These are phyloP conservation scores for Phaeotremella skinneri DNA, from an alignment of 768 basidiomycete species.

Conservation along the genomic window DNA sequence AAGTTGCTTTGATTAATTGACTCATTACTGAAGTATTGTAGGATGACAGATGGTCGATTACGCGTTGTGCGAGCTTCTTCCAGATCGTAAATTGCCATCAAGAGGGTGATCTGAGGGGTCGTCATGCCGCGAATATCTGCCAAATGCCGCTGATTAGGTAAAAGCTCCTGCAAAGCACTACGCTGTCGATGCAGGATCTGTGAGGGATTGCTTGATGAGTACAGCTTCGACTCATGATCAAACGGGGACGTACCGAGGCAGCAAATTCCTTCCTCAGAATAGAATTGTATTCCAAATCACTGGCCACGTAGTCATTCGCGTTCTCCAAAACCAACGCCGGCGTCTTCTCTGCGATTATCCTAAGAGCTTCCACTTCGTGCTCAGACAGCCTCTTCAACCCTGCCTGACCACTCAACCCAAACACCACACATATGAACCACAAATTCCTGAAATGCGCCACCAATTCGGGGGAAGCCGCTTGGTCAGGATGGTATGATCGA, in stretches of 20 bases:
- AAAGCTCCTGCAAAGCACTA: slow-evolving; percentile 61
- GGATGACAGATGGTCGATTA: slow-evolving; percentile 75
- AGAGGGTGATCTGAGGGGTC: slow-evolving; percentile 78
- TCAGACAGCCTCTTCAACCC: slow-evolving; percentile 59
- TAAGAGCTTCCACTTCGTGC: slow-evolving; percentile 73
- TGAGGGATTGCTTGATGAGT: slow-evolving; percentile 4
- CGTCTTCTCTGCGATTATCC: slow-evolving; percentile 78
- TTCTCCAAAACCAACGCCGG: slow-evolving; percentile 80
- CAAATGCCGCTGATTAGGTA: slow-evolving; percentile 59
- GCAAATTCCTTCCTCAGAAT: slow-evolving; percentile 75
- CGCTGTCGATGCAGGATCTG: slow-evolving; percentile 74
- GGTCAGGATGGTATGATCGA: slow-evolving; percentile 63
- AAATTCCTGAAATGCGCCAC: slow-evolving; percentile 81
- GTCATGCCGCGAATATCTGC: slow-evolving; percentile 72
- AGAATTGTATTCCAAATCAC: slow-evolving; percentile 88
- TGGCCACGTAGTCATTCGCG: slow-evolving; percentile 74
- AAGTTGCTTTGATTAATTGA: slow-evolving; percentile 74
- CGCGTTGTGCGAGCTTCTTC: slow-evolving; percentile 79
- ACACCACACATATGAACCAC: slow-evolving; percentile 89
- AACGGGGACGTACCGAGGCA: slow-evolving; percentile 36
- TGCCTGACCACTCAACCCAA: slow-evolving; percentile 64
- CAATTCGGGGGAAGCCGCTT: slow-evolving; percentile 60
- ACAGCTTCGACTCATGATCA: neutral
- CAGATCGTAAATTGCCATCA: slow-evolving; percentile 80
- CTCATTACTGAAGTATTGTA: slow-evolving; percentile 82